phyloP scores from a whole-genome alignment of 2,329 filamentous ascomycete species.

The Exophiala sp. region DNA sequence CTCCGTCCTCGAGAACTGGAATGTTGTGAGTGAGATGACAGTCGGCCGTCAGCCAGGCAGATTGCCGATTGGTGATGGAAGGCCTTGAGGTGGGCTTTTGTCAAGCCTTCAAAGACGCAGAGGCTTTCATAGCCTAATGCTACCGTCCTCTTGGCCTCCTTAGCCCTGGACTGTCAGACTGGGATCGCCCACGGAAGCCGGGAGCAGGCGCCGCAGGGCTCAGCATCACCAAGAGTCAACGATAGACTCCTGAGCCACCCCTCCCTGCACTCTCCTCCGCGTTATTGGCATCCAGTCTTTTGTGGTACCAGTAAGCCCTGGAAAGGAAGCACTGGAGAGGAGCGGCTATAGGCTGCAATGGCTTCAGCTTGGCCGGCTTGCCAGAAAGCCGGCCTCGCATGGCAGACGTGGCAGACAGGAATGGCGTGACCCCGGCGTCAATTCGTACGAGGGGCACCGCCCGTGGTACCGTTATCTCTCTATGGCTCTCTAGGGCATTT shows the following conservation, averaged over 20 bases:
- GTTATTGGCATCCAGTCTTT: not conserved
- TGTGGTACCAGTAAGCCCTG: not conserved
- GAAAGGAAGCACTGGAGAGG: not conserved
- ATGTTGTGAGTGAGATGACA: conserved; percentile 2
- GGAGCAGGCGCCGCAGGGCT: conserved; percentile 8
- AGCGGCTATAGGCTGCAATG: not conserved
- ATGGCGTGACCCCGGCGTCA: conserved; percentile 10
- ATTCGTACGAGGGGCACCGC: conserved; percentile 4
- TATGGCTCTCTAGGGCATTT: not conserved
- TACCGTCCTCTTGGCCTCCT: not conserved
- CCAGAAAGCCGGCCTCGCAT: not conserved
- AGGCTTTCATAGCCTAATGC: not conserved
- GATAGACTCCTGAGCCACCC: not conserved
- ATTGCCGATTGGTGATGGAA: conserved; percentile 3
- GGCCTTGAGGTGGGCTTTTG: not conserved
- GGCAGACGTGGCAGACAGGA: conserved; percentile 5
- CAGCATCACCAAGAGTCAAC: not conserved
- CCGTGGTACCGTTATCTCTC: not conserved
- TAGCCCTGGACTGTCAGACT: conserved; percentile 6
- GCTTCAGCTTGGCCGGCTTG: not conserved
- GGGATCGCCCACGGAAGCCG: conserved; percentile 8
- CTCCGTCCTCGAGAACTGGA: no score
- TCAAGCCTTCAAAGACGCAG: not conserved
- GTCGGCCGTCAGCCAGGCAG: not conserved
- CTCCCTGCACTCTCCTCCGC: not conserved